These are phyloP conservation scores for Chaetomium olivaceum DNA, from an alignment of 2,329 filamentous ascomycete genomes.

Conservation along the genomic window DNA sequence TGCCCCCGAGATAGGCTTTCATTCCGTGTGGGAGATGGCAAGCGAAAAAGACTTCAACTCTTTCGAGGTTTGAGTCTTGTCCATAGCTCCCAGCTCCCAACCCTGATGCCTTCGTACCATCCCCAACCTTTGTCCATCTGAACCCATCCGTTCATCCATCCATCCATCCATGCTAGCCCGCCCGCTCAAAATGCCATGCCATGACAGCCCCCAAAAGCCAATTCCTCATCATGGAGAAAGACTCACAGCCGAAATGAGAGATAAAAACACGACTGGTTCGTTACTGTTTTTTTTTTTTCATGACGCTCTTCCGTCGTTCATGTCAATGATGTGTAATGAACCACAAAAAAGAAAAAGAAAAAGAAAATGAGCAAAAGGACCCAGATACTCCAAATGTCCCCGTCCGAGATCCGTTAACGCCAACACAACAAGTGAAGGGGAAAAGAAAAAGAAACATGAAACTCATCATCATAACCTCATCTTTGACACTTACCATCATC, in stretches of 20 bases:
- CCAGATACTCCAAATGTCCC: constrained; percentile 1
- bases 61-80: neutral
- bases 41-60: neutral
- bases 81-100: neutral
- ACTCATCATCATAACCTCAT: constrained; percentile 18
- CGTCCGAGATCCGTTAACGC: constrained; percentile 3
- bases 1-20: neutral
- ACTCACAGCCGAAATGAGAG: neutral
- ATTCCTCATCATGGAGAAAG: constrained; percentile 15
- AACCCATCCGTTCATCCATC: neutral
- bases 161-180: constrained; percentile 9
- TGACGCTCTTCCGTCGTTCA: constrained; percentile 26
- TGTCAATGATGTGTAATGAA: constrained; percentile 24
- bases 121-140: neutral
- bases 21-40: neutral
- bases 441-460: neutral
- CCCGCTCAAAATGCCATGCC: constrained; percentile 20
- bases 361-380: neutral
- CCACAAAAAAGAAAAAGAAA: constrained; percentile 9
- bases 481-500: constrained; percentile 4
- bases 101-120: neutral
- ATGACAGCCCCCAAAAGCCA: constrained; percentile 5
- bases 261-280: constrained; percentile 29
- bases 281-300: constrained; percentile 27
- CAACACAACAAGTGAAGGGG: constrained; percentile 9